Evolutionary conservation across 805 yeast species (phyloP).

Genomic region (Myxozyma udenii): DNA sequence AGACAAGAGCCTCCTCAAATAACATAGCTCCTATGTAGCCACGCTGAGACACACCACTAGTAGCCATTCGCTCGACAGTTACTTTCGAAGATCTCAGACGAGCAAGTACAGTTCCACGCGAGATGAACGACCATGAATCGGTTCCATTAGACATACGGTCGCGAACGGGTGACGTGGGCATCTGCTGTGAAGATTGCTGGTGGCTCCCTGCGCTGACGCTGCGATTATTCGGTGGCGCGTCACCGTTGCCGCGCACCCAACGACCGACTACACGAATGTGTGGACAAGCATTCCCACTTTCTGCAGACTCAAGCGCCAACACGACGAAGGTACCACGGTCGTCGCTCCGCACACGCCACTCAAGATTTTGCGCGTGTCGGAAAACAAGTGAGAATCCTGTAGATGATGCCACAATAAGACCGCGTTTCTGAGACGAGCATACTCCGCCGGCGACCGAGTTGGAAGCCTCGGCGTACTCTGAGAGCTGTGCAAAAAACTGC

Average conservation of each 20-base stretch:
- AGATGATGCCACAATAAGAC: slow-evolving; percentile 2
- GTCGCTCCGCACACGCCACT: slow-evolving; percentile 7
- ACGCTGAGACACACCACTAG: not conserved
- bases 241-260: slow-evolving; percentile 3
- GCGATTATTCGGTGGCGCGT: not conserved
- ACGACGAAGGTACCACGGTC: not conserved
- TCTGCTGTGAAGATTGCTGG: not conserved
- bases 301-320: not conserved
- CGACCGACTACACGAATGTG: slow-evolving; percentile 5
- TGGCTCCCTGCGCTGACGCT: too few relatives aligned
- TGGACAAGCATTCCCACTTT: not conserved
- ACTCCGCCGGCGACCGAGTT: not conserved
- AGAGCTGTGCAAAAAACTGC: slow-evolving; percentile 3
- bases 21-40: slow-evolving; percentile 13
- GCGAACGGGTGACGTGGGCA: not conserved
- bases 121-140: not conserved
- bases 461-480: not conserved
- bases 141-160: not conserved
- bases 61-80: not conserved
- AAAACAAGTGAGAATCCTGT: slow-evolving; percentile 2
- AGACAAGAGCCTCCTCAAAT: slow-evolving; percentile 21
- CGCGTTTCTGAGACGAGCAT: not conserved
- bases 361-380: slow-evolving; percentile 1
- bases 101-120: slow-evolving; percentile 9
- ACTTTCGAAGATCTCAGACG: not conserved